Base-by-base conservation (phyloP, 371 early-diverging fungal species). In the Entomophthora muscae region DNA sequence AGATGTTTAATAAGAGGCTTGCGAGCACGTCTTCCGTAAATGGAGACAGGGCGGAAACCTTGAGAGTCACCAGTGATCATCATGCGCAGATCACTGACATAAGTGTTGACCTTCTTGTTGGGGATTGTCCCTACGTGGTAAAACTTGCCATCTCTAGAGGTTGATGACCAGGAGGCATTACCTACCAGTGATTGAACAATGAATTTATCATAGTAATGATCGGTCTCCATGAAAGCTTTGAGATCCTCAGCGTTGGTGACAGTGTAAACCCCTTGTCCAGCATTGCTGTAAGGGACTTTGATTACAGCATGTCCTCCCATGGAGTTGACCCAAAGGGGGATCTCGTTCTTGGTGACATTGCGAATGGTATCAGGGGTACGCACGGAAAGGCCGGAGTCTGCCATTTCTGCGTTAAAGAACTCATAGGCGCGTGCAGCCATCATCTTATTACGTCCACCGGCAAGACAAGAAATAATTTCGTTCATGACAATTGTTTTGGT, bases 341-440 rank as follows among this genome's bases (percentile, higher is more conserved):
- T 88, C 67, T 91, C 91, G 57, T 78, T 80, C 66, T 84, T 83
- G 1, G 88, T 84, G 3, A 91, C 88, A 70, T 93, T 91, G 59
- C 89, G 81, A 65, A 90, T 87, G 7, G 94, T 93, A 70, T 91
- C 90, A 23, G 94, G 94, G 17, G 85, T 79, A n/a, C 88, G 81
- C n/a, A 93, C 82, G 3, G 75, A 63, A 17, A 93, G 73, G 17
- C 91, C 91, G 1, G 76, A 73, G 63, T 75, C 76, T 0, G 78
- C 80, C 55, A 84, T 71, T 64, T 93, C 92, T 1, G 88, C 79
- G 69, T 93, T 93, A 64, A 85, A 82, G 59, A 93, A 85, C 67
- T 92, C 94, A 71, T 92, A 93, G 1, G 94, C 91, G 64, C 88
- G 75, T n/a, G 89, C 84, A 1, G 94, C 94, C 90, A 93, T 90